Conservation (phyloP, 2,329 filamentous ascomycete species). For the Pestalotiopsis fici region DNA sequence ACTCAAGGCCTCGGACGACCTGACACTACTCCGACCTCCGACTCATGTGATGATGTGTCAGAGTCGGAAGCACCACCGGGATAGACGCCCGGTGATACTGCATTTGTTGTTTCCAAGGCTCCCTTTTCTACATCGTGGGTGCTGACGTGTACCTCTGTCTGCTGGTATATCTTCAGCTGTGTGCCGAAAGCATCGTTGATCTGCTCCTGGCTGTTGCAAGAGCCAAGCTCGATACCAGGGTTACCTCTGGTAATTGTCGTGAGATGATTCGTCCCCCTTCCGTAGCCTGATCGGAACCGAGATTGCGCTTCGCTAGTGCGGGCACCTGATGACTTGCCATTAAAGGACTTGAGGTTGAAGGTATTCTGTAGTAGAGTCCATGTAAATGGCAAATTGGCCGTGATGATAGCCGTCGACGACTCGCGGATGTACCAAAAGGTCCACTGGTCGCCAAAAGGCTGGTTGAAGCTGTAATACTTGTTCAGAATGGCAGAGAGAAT, state of each 20-base stretch:
- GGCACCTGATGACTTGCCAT: slow-evolving; percentile 4
- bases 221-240: neutral
- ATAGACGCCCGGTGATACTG: neutral
- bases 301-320: slow-evolving; percentile 1
- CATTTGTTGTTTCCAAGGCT: neutral
- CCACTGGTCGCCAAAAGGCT: slow-evolving; percentile 39
- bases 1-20: neutral
- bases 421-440: slow-evolving; percentile 48
- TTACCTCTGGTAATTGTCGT: neutral
- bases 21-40: neutral
- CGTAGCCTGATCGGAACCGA: slow-evolving; percentile 4
- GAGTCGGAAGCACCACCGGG: slow-evolving; percentile 2
- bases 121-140: neutral
- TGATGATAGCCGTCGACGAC: slow-evolving; percentile 45
- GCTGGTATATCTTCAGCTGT: slow-evolving; percentile 8
- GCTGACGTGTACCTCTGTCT: slow-evolving; percentile 7
- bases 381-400: slow-evolving; percentile 42
- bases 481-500: slow-evolving; percentile 54
- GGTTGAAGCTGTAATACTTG: slow-evolving; percentile 42
- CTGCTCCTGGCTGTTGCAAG: slow-evolving; percentile 2
- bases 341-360: slow-evolving; percentile 5
- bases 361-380: slow-evolving; percentile 26
- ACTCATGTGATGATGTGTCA: slow-evolving; percentile 2
- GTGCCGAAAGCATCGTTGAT: slow-evolving; percentile 5
- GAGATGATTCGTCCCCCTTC: neutral